Conservation (phyloP, 2,329 filamentous ascomycete genomes). For the Penicillium aurantiogriseum region DNA sequence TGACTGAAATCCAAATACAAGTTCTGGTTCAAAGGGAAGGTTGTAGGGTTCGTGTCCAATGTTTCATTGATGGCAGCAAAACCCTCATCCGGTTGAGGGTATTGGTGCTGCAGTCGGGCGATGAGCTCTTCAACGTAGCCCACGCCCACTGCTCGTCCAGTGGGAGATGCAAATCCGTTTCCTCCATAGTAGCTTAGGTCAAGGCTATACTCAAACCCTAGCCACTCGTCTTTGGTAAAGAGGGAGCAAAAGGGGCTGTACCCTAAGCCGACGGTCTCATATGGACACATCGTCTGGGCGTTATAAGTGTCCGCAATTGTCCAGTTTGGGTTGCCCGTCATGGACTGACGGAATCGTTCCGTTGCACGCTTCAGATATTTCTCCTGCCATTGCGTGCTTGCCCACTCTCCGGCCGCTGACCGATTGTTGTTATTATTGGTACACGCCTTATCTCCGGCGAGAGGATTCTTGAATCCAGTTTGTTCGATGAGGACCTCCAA, state of each 20-base stretch:
- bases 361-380: constrained; percentile 67
- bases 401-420: constrained; percentile 5
- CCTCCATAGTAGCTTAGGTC: constrained; percentile 65
- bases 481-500: constrained; percentile 71
- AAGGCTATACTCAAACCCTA: constrained; percentile 67
- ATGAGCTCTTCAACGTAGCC: constrained; percentile 72
- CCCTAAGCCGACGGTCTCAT: constrained; percentile 74
- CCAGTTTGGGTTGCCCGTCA: constrained; percentile 62
- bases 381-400: constrained; percentile 56
- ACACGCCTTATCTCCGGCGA: constrained; percentile 67
- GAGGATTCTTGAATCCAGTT: constrained; percentile 31
- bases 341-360: constrained; percentile 52
- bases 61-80: constrained; percentile 49
- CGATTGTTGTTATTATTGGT: constrained; percentile 55
- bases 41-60: constrained; percentile 55
- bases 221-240: constrained; percentile 74
- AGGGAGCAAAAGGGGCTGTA: constrained; percentile 72
- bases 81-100: constrained; percentile 21
- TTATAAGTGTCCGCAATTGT: constrained; percentile 63
- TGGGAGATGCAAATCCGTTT: constrained; percentile 62
- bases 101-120: constrained; percentile 56
- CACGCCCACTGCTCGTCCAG: constrained; percentile 69
- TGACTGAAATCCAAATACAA: constrained; percentile 78
- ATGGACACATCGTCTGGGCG: constrained; percentile 70
- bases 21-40: constrained; percentile 71